Evolutionary conservation across 1,284 basidiomycete species (phyloP).

Genomic region (Trametes hirsuta): DNA sequence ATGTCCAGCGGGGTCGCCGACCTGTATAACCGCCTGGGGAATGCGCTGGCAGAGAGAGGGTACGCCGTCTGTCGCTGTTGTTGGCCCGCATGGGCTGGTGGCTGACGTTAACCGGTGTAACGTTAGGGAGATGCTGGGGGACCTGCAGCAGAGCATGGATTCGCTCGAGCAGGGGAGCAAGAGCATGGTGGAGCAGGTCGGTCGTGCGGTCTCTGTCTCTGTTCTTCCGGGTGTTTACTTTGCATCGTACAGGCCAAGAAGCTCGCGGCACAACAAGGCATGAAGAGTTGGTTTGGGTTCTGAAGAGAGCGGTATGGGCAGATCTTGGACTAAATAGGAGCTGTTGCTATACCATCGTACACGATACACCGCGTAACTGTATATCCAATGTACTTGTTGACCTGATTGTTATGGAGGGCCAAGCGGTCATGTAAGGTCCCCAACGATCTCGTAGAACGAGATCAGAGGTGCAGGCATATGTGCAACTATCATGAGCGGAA

Average conservation of each 20-base stretch:
- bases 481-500: too few species aligned
- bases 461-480: too few species aligned
- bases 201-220: constrained; percentile 1
- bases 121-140: constrained; percentile 57
- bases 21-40: constrained; percentile 49
- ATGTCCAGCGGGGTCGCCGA: constrained; percentile 45
- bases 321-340: too few species aligned
- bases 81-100: background rate
- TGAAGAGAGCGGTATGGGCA: constrained; percentile 20
- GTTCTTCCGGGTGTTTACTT: constrained; percentile 1
- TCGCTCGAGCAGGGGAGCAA: constrained; percentile 65
- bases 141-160: constrained; percentile 64
- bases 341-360: too few species aligned
- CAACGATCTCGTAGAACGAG: too few species aligned
- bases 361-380: too few species aligned
- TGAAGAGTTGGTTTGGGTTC: constrained; percentile 66
- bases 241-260: constrained; percentile 52
- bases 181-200: constrained; percentile 65
- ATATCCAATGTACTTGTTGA: too few species aligned
- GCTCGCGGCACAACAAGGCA: constrained; percentile 60
- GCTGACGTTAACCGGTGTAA: background rate
- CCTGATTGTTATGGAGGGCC: too few species aligned
- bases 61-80: constrained; percentile 32
- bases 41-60: constrained; percentile 67
- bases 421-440: too few species aligned